These are phyloP conservation scores for Pythium apleroticum DNA, from an alignment of 352 stramenopile species.

Conservation along the genomic window DNA sequence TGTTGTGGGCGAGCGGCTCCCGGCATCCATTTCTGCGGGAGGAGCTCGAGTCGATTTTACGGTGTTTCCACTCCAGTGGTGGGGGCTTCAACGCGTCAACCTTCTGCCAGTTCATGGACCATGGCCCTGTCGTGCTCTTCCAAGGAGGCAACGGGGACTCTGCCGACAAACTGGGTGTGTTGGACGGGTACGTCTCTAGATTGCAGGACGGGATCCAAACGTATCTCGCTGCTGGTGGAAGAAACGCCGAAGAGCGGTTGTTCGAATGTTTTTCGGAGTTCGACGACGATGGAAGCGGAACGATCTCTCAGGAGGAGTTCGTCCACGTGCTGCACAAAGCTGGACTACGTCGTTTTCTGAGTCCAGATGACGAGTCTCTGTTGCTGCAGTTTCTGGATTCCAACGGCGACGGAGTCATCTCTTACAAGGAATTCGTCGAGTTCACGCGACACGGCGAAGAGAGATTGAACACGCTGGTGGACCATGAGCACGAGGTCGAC, in stretches of 20 bases:
- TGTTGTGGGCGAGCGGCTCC: conserved; percentile 61
- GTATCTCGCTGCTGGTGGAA: conserved; percentile 51
- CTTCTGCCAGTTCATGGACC: conserved; percentile 57
- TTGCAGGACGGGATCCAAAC: conserved; percentile 56
- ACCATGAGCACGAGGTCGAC: conserved; percentile 7
- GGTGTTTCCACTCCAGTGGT: conserved; percentile 45
- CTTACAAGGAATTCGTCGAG: conserved; percentile 65
- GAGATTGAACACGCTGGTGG: conserved; percentile 31
- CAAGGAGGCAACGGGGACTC: conserved; percentile 24
- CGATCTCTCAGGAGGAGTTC: conserved; percentile 65
- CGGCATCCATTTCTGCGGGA: conserved; percentile 71
- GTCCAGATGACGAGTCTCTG: conserved; percentile 57
- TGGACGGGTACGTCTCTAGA: conserved; percentile 59
- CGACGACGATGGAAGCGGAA: conserved; percentile 52
- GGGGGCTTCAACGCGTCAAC: conserved; percentile 49
- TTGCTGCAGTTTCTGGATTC: conserved; percentile 70
- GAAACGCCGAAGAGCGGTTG: conserved; percentile 47
- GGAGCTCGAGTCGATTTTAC: conserved; percentile 57
- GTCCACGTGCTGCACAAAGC: conserved; percentile 61
- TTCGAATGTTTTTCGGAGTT: conserved; percentile 54
- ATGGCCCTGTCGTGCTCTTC: conserved; percentile 51
- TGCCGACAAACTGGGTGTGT: conserved; percentile 17
- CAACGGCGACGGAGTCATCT: conserved; percentile 60
- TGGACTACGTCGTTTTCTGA: conserved; percentile 59
- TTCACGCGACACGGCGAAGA: conserved; percentile 53